These are phyloP conservation scores for Podila clonocystis DNA, from an alignment of 192 early-diverging fungal genomes.

Conservation along the genomic window DNA sequence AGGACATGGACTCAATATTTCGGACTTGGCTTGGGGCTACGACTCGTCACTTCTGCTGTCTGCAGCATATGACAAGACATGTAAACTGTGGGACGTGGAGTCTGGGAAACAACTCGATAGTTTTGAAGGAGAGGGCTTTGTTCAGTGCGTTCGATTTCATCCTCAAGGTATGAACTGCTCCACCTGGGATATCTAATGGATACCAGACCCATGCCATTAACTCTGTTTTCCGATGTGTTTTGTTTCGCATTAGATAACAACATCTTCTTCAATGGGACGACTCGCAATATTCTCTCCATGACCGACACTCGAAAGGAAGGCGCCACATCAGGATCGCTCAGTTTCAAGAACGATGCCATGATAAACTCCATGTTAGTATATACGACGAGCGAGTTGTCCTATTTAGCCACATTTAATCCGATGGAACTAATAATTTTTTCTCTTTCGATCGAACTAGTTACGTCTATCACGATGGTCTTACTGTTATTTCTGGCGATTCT, in stretches of 20 bases:
- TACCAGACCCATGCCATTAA: too few relatives aligned
- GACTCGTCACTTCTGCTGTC: constrained; percentile 75
- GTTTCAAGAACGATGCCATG: constrained; percentile 78
- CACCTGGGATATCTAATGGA: too few relatives aligned
- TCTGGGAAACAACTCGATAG: constrained; percentile 67
- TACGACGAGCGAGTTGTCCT: too few relatives aligned
- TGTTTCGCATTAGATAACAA: constrained; percentile 64
- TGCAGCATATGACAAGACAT: constrained; percentile 83
- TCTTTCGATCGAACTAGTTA: constrained; percentile 27
- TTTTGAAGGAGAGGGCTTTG: constrained; percentile 83
- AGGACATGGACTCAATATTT: constrained; percentile 80
- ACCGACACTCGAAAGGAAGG: constrained; percentile 65
- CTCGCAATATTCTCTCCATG: constrained; percentile 75
- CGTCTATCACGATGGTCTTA: constrained; percentile 75
- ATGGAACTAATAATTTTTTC: not conserved
- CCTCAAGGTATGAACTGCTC: constrained; percentile 63
- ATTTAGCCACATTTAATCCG: not conserved
- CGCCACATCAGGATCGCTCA: constrained; percentile 22
- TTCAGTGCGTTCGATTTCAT: constrained; percentile 84
- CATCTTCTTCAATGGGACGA: constrained; percentile 83
- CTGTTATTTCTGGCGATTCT: constrained; percentile 86
- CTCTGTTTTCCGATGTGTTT: too few relatives aligned
- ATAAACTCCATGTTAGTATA: constrained; percentile 73
- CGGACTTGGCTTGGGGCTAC: constrained; percentile 79
- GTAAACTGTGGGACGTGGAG: constrained; percentile 84